Conservation (phyloP, 2,329 filamentous ascomycete species). For the Microsporum ferrugineum region DNA sequence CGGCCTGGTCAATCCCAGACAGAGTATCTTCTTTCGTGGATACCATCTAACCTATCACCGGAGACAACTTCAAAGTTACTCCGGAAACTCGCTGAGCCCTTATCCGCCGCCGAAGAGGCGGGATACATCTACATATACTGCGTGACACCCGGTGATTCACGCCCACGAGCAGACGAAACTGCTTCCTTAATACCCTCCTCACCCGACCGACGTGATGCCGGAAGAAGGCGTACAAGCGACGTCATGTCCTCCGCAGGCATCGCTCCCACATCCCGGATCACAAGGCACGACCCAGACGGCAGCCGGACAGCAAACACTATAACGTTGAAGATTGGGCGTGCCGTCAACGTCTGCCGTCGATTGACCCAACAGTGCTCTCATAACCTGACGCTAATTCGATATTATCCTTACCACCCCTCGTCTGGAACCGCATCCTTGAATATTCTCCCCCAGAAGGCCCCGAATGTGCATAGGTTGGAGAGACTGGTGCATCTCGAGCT, state of each 20-base stretch:
- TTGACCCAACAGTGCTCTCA: constrained; percentile 87
- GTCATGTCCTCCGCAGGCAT: constrained; percentile 28
- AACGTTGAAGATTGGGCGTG: constrained; percentile 53
- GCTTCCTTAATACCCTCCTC: constrained; percentile 46
- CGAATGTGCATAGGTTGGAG: constrained; percentile 79
- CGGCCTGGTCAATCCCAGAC: constrained; percentile 27
- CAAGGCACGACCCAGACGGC: constrained; percentile 13
- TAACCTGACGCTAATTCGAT: constrained; percentile 74
- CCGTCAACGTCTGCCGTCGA: constrained; percentile 75
- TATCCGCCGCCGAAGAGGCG: constrained; percentile 62
- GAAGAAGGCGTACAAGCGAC: constrained; percentile 27
- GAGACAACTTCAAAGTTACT: constrained; percentile 59
- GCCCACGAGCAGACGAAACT: constrained; percentile 39
- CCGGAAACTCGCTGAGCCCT: constrained; percentile 62
- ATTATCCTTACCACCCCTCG: constrained; percentile 68
- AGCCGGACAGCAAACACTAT: constrained; percentile 45
- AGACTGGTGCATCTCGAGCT: constrained; percentile 83
- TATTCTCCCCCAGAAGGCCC: constrained; percentile 39
- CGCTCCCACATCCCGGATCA: constrained; percentile 12
- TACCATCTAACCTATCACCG: constrained; percentile 56
- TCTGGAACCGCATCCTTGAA: constrained; percentile 13
- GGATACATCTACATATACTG: constrained; percentile 99
- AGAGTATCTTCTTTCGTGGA: constrained; percentile 48
- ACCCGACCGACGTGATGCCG: constrained; percentile 19
- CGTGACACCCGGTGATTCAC: constrained; percentile 59